Percentiles rank a stretch among this genome's conserved stretches.
These are phyloP conservation scores for Mesotaenium endlicherianum DNA, from an alignment of 139 green algal species.

Conservation along the genomic window DNA sequence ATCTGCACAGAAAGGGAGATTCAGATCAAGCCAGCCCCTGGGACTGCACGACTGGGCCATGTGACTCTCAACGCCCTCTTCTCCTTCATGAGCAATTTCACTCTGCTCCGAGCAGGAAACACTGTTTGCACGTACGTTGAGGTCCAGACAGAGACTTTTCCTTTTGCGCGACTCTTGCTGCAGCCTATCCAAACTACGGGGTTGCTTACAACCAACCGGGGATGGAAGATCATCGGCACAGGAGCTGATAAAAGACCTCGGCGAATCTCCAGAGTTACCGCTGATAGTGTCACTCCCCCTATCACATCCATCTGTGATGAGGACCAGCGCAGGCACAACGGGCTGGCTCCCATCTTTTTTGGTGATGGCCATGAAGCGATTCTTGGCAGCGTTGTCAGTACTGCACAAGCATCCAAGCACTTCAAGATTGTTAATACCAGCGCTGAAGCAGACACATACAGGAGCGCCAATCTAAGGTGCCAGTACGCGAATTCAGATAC, in stretches of 20 bases:
- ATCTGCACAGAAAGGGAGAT: neutral
- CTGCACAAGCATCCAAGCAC: constrained; percentile 12
- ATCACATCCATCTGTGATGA: neutral
- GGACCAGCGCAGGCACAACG: neutral
- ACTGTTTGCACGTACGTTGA: neutral
- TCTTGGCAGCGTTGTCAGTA: constrained; percentile 68
- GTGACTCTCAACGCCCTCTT: too few relatives aligned
- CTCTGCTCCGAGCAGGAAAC: neutral
- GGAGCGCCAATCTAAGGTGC: neutral
- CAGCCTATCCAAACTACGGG: neutral
- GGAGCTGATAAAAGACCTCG: neutral
- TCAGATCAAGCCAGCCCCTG: neutral
- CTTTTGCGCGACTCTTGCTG: neutral
- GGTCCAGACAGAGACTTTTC: neutral
- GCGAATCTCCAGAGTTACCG: neutral
- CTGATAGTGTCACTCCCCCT: neutral
- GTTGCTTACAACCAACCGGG: too few relatives aligned
- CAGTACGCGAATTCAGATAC: neutral
- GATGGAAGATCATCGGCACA: neutral
- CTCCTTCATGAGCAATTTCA: neutral
- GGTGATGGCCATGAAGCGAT: constrained; percentile 56
- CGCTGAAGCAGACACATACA: neutral
- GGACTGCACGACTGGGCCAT: neutral
- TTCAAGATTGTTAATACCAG: neutral
- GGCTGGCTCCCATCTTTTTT: constrained; percentile 37